Evolutionary conservation across 176 grass and related monocot species (phyloP).

Genomic region (Triticum dicoccoides): DNA sequence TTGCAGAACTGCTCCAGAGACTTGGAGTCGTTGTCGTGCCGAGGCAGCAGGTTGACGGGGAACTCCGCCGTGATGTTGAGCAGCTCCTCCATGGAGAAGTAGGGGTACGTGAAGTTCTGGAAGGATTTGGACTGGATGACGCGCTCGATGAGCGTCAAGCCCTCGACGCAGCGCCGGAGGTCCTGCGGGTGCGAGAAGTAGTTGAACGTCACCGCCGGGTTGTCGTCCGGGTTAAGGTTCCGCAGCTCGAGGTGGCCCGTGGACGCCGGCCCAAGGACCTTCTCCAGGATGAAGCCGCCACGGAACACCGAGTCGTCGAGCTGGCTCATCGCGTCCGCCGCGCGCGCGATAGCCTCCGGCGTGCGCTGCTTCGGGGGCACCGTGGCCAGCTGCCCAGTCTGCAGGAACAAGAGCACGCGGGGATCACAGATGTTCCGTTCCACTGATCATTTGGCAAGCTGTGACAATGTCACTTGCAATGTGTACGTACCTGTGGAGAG

Average conservation of each 20-base stretch:
- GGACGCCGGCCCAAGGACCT: constrained; percentile 70
- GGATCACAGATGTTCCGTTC: too few relatives aligned
- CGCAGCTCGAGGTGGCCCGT: constrained; percentile 66
- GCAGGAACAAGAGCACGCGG: not conserved
- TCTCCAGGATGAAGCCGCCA: constrained; percentile 84
- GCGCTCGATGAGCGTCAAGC: constrained; percentile 53
- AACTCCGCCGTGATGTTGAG: constrained; percentile 55
- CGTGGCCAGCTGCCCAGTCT: constrained; percentile 71
- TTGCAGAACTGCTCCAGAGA: constrained; percentile 72
- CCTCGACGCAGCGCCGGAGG: constrained; percentile 56
- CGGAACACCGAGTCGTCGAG: constrained; percentile 47
- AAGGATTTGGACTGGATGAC: constrained; percentile 53
- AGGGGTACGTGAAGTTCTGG: constrained; percentile 46
- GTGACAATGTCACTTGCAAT: not conserved
- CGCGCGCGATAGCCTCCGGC: constrained; percentile 60
- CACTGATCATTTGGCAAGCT: not conserved
- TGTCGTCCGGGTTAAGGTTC: constrained; percentile 64
- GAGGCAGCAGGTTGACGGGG: constrained; percentile 61
- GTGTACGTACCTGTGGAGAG: constrained; percentile 56
- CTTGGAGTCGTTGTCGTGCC: constrained; percentile 56
- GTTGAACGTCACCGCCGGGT: constrained; percentile 92
- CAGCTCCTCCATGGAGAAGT: constrained; percentile 38
- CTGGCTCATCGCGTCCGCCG: constrained; percentile 41
- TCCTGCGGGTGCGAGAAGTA: constrained; percentile 83
- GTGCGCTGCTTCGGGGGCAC: constrained; percentile 75